Percentiles rank a stretch among this genome's conserved stretches.
Evolutionary conservation across 225 moss, liverwort and hornwort species (phyloP).

Genomic region (Antitrichia curtipendula): DNA sequence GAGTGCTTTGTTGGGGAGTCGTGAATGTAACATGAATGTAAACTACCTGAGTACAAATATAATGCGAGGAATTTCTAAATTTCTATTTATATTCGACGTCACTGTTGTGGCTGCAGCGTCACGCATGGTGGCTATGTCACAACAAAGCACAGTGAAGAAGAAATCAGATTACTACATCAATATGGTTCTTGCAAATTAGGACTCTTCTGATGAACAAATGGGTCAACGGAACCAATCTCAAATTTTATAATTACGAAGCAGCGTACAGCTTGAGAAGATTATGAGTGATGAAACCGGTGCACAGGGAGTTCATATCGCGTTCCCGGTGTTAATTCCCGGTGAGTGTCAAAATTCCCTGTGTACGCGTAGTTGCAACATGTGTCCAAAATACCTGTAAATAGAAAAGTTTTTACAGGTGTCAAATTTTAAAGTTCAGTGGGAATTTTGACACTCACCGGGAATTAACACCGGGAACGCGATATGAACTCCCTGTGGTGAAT

Average conservation of each 20-base stretch:
- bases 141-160: neutral
- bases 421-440: no score
- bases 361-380: no score
- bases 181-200: neutral
- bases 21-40: neutral
- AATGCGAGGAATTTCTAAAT: neutral
- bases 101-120: neutral
- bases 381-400: no score
- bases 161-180: neutral
- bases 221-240: neutral
- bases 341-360: no score
- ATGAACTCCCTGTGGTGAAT: no score
- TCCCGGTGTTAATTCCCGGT: no score
- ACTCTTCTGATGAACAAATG: neutral
- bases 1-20: neutral
- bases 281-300: neutral
- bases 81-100: neutral
- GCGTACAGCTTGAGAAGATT: neutral
- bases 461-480: no score
- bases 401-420: no score
- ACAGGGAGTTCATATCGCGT: no score
- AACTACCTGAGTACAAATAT: neutral
- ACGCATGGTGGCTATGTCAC: neutral
- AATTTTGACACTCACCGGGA: no score
- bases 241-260: neutral